phyloP scores from a whole-genome alignment of 768 basidiomycete species.

The Leccinum imitatum region DNA sequence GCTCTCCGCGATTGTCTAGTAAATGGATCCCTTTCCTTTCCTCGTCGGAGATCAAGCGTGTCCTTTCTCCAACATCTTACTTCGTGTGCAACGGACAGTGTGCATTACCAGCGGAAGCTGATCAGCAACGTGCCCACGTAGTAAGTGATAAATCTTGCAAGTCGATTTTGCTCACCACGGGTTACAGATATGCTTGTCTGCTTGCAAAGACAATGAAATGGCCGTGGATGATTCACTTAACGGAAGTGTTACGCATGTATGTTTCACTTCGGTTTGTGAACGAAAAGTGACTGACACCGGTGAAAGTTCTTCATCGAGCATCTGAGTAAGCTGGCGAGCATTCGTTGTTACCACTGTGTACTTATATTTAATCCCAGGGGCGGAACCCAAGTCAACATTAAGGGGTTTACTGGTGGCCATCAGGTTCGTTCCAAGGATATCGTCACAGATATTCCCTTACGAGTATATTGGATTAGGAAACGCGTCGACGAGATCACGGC shows the following conservation, averaged over 20 bases:
- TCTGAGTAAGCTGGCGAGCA: constrained; percentile 19
- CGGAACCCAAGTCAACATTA: constrained; percentile 24
- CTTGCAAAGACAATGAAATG: constrained; percentile 27
- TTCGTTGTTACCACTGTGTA: neutral
- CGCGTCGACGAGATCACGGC: constrained; percentile 19
- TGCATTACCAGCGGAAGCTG: neutral
- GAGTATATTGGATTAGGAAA: constrained; percentile 6
- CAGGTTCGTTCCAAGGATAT: constrained; percentile 19
- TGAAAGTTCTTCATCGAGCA: constrained; percentile 30
- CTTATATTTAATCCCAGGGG: constrained; percentile 14
- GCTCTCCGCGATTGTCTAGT: constrained; percentile 13
- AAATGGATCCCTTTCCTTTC: constrained; percentile 18
- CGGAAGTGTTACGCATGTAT: constrained; percentile 25
- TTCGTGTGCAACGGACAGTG: constrained; percentile 24
- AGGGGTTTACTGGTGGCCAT: constrained; percentile 20
- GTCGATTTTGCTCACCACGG: neutral
- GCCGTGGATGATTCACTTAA: constrained; percentile 21
- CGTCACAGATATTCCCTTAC: neutral
- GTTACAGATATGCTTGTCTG: constrained; percentile 28
- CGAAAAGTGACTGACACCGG: constrained; percentile 3
- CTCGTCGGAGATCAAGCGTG: constrained; percentile 7
- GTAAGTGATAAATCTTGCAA: constrained; percentile 15
- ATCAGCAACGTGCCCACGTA: constrained; percentile 18
- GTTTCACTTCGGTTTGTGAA: neutral
- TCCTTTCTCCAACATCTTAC: constrained; percentile 20